Conservation (phyloP, 768 basidiomycete genomes). For the Leccinellum albellum region DNA sequence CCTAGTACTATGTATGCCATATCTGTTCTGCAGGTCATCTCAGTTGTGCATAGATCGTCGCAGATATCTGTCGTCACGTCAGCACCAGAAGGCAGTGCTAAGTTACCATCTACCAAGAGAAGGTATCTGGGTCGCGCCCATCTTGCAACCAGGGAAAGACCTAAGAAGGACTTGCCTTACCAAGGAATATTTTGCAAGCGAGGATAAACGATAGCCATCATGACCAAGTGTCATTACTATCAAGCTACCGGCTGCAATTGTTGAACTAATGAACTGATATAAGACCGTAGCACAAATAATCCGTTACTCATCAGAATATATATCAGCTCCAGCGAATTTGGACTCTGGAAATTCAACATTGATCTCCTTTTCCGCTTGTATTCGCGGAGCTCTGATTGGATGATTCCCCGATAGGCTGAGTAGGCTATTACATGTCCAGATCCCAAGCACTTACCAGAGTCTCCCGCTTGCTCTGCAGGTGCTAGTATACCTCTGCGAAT, state of each 20-base stretch:
- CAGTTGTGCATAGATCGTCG: neutral
- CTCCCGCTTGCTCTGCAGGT: neutral
- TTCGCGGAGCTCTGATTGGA: neutral
- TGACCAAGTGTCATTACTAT: neutral
- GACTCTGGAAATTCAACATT: neutral
- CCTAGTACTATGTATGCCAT: too few species aligned
- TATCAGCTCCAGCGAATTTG: too few species aligned
- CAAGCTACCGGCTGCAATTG: neutral
- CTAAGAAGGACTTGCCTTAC: neutral
- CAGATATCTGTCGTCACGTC: too few species aligned
- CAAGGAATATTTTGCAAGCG: neutral
- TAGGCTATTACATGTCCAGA: neutral
- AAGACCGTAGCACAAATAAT: too few species aligned
- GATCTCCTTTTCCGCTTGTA: neutral
- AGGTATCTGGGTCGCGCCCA: neutral
- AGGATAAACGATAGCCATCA: neutral
- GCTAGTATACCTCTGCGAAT: conserved; percentile 56
- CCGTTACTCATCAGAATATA: neutral
- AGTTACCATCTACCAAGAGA: neutral
- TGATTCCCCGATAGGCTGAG: too few species aligned
- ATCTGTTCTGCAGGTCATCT: neutral
- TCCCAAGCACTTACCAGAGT: neutral
- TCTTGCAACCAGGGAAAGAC: neutral
- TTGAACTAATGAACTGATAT: neutral
- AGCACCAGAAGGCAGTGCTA: too few species aligned